phyloP scores from a whole-genome alignment of 371 early-diverging fungal genomes.

The Coemansia sp. region DNA sequence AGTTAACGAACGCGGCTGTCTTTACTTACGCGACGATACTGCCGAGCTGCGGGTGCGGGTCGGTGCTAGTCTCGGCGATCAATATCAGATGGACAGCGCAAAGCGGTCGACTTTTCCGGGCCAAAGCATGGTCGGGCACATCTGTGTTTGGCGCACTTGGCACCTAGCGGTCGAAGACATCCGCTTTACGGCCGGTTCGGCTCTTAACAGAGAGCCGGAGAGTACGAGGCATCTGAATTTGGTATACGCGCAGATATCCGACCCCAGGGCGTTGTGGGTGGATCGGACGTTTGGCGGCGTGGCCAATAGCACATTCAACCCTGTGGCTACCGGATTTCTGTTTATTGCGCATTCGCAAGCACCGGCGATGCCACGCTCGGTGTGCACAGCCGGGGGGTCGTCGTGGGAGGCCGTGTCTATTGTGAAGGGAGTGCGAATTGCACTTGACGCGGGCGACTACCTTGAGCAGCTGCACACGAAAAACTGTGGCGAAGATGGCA shows the following conservation, averaged over 20 bases:
- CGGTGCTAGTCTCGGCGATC: background rate
- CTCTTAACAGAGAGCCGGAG: constrained; percentile 54
- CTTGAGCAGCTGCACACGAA: background rate
- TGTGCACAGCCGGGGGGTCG: background rate
- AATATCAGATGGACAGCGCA: background rate
- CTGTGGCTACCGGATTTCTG: constrained; percentile 3
- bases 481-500: background rate
- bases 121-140: constrained; percentile 30
- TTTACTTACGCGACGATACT: constrained; percentile 32
- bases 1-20: constrained; percentile 22
- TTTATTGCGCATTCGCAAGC: constrained; percentile 22
- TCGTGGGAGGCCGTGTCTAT: constrained; percentile 1
- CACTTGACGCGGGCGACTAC: background rate
- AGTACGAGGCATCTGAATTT: constrained; percentile 15
- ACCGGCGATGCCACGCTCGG: constrained; percentile 1
- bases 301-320: background rate
- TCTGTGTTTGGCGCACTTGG: constrained; percentile 35
- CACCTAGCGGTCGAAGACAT: constrained; percentile 14
- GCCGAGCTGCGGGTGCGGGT: constrained; percentile 12
- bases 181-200: background rate
- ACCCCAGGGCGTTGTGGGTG: constrained; percentile 5
- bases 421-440: background rate
- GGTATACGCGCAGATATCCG: constrained; percentile 16
- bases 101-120: constrained; percentile 15
- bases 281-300: constrained; percentile 28